Evolutionary conservation across 148 eudicot genomes (phyloP).

Genomic region (Rhododendron griersonianum): DNA sequence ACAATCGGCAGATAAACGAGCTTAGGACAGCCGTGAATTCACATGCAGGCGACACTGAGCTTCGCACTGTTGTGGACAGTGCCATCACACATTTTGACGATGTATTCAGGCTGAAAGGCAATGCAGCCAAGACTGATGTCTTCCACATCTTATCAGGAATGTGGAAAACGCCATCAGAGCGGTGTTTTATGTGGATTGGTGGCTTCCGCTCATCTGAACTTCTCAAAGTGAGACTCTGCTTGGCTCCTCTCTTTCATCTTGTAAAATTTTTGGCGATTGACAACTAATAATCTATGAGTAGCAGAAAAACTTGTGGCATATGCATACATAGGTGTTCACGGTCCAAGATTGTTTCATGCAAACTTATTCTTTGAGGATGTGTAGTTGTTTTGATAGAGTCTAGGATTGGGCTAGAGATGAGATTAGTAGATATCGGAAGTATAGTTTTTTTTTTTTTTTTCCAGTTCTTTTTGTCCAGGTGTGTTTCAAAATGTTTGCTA

Average conservation of each 20-base stretch:
- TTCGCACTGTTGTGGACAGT: slow-evolving; percentile 64
- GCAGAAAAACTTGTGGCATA: background rate
- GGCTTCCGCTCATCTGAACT: slow-evolving; percentile 95
- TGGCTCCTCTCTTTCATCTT: background rate
- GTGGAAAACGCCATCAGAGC: slow-evolving; percentile 98
- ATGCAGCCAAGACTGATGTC: slow-evolving; percentile 86
- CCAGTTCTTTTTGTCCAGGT: background rate
- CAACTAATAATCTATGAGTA: background rate
- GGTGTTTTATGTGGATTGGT: slow-evolving; percentile 98
- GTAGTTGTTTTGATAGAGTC: background rate
- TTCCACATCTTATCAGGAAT: slow-evolving; percentile 94
- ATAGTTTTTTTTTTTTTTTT: background rate
- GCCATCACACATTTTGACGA: slow-evolving; percentile 66
- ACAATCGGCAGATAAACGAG: slow-evolving; percentile 61
- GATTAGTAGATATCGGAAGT: background rate
- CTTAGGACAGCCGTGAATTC: slow-evolving; percentile 80
- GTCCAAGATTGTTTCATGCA: background rate
- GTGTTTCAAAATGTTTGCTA: background rate
- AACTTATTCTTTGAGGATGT: background rate
- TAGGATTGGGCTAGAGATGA: background rate
- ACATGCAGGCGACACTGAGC: slow-evolving; percentile 84
- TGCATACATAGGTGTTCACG: background rate
- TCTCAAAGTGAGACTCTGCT: slow-evolving; percentile 55
- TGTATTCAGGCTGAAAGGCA: slow-evolving; percentile 69
- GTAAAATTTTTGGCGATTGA: background rate